These are phyloP conservation scores for Candida michaelii DNA, from an alignment of 805 yeast genomes.

Conservation along the genomic window DNA sequence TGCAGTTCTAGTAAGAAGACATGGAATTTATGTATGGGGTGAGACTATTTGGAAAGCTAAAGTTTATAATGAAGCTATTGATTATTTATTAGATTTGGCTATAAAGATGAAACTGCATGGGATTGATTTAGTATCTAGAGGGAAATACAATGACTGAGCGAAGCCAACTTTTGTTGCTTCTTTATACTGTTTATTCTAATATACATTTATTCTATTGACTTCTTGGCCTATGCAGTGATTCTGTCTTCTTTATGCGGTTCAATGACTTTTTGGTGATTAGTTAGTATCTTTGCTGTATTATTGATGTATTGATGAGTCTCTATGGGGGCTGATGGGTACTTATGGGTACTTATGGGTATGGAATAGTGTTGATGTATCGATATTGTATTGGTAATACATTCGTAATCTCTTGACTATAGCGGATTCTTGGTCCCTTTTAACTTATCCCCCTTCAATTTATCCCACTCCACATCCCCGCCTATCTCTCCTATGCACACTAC, in stretches of 20 bases:
- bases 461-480: slow-evolving; percentile 42
- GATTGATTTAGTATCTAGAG: slow-evolving; percentile 25
- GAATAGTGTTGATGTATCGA: too few relatives aligned
- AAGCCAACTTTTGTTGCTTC: too few relatives aligned
- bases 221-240: too few relatives aligned
- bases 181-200: background rate
- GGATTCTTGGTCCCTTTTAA: slow-evolving; percentile 43
- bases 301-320: too few relatives aligned
- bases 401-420: slow-evolving; percentile 17
- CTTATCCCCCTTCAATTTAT: slow-evolving; percentile 27
- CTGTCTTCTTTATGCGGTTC: too few relatives aligned
- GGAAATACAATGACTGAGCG: background rate
- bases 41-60: slow-evolving; percentile 90
- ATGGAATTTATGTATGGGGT: slow-evolving; percentile 98
- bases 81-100: slow-evolving; percentile 81
- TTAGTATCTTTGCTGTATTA: too few relatives aligned
- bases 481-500: slow-evolving; percentile 57
- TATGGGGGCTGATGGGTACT: too few relatives aligned
- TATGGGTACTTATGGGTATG: too few relatives aligned
- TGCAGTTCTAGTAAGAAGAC: slow-evolving; percentile 88
- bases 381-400: too few relatives aligned
- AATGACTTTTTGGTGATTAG: too few relatives aligned
- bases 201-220: background rate
- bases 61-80: slow-evolving; percentile 89
- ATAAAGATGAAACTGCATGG: slow-evolving; percentile 76